A percentile compares a stretch with the other conserved stretches of the same genome.
Conservation (phyloP, 2,329 filamentous ascomycete species). For the Fusarium newnesense region DNA sequence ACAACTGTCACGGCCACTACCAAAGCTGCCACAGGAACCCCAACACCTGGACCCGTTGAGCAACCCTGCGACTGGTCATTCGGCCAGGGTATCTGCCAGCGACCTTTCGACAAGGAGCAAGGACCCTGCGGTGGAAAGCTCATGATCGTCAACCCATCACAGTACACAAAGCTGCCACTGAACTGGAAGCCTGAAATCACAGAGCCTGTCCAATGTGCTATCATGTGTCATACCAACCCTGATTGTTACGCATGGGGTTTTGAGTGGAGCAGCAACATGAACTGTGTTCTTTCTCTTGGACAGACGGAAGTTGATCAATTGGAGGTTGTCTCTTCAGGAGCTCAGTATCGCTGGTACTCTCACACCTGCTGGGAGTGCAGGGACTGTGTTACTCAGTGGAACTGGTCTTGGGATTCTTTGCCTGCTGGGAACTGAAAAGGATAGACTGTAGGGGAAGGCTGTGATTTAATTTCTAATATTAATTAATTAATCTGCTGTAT, state of each 20-base stretch:
- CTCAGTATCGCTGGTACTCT: neutral
- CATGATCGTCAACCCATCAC: neutral
- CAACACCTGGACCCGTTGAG: neutral
- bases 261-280: neutral
- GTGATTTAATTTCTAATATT: neutral
- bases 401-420: neutral
- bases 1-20: neutral
- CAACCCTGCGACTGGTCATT: neutral
- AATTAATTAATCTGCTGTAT: neutral
- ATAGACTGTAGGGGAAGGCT: rapidly evolving
- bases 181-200: neutral
- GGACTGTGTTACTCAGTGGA: neutral
- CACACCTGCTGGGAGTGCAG: neutral
- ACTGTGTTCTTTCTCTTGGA: neutral
- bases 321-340: neutral
- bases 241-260: neutral
- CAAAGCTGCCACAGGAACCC: neutral
- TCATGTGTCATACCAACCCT: neutral
- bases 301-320: neutral
- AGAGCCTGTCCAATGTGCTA: neutral
- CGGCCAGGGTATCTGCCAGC: neutral
- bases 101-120: neutral
- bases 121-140: neutral
- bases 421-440: neutral
- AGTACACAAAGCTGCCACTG: neutral